Conservation (phyloP, 2,329 filamentous ascomycete species). For the Elsinoe arachidis region DNA sequence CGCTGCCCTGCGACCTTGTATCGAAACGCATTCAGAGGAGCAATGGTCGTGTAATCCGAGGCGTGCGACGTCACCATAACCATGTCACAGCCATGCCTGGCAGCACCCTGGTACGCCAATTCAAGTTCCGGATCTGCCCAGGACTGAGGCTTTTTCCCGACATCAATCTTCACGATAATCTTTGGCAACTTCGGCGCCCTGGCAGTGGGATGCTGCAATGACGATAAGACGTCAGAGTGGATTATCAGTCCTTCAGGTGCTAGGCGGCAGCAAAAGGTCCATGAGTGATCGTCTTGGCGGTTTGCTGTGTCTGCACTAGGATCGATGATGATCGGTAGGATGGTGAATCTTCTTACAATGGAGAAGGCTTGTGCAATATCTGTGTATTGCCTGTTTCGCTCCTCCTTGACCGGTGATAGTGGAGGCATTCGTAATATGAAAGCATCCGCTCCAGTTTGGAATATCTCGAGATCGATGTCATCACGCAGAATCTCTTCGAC, state of each 20-base stretch:
- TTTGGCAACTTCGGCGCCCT: slow-evolving; percentile 17
- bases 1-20: not conserved
- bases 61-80: slow-evolving; percentile 40
- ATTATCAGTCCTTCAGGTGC: slow-evolving; percentile 7
- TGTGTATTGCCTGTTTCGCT: slow-evolving; percentile 3
- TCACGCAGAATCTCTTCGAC: slow-evolving; percentile 48
- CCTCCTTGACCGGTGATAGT: not conserved
- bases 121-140: slow-evolving; percentile 53
- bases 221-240: slow-evolving; percentile 51
- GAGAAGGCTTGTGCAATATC: slow-evolving; percentile 50
- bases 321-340: slow-evolving; percentile 40
- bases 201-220: slow-evolving; percentile 38
- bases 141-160: slow-evolving; percentile 17
- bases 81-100: slow-evolving; percentile 51
- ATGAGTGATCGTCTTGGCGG: slow-evolving; percentile 42
- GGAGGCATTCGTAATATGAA: slow-evolving; percentile 43
- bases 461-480: slow-evolving; percentile 52
- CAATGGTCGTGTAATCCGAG: not conserved
- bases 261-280: slow-evolving; percentile 39
- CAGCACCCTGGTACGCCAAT: slow-evolving; percentile 50
- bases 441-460: slow-evolving; percentile 59
- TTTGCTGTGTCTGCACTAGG: slow-evolving; percentile 22
- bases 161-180: slow-evolving; percentile 20
- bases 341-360: slow-evolving; percentile 53
- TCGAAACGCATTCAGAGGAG: not conserved